Conservation (phyloP, 768 basidiomycete genomes). For the Tulasnella sp. region DNA sequence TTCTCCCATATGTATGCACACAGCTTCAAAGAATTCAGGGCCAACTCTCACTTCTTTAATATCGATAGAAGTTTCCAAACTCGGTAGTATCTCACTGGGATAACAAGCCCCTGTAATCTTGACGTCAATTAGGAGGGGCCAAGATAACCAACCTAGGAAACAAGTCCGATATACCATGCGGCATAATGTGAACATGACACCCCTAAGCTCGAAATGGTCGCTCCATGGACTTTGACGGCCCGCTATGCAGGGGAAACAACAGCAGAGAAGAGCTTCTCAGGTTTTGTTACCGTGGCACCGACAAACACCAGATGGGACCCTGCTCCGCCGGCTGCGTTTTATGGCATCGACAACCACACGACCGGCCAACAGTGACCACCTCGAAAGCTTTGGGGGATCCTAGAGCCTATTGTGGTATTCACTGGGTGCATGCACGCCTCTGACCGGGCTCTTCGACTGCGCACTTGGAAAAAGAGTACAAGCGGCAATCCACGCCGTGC, state of each 20-base stretch:
- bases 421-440: background rate
- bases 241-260: background rate
- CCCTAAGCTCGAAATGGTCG: background rate
- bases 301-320: background rate
- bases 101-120: background rate
- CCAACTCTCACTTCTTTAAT: background rate
- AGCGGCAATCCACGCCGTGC: background rate
- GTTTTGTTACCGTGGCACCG: background rate
- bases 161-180: background rate
- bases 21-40: background rate
- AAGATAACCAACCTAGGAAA: background rate
- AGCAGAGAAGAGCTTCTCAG: background rate
- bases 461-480: background rate
- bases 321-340: background rate
- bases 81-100: background rate
- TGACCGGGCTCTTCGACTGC: background rate
- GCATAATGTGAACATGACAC: background rate
- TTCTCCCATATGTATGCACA: background rate
- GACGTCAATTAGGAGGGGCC: background rate
- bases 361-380: background rate
- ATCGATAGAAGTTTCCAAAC: background rate
- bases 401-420: background rate
- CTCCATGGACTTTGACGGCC: background rate
- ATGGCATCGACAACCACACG: background rate
- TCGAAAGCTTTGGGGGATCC: background rate